phyloP scores from a whole-genome alignment of 805 yeast species.

The Candida vartiovaarae region DNA sequence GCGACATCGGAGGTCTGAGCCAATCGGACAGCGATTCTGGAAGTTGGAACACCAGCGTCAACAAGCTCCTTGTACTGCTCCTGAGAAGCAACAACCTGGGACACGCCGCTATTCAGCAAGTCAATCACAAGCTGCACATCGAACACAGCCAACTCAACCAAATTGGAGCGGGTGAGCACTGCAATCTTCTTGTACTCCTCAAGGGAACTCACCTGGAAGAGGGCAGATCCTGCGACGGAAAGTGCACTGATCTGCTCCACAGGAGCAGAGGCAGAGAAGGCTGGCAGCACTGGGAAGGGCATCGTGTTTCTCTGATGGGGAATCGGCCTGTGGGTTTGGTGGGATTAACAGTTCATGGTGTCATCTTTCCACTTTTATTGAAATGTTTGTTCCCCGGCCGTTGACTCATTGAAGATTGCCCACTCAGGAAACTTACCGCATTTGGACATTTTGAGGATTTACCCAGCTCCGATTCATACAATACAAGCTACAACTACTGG shows the following conservation, averaged over 20 bases:
- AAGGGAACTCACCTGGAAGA: constrained; percentile 14
- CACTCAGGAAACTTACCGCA: not conserved
- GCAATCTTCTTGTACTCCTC: constrained; percentile 8
- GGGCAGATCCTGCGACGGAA: constrained; percentile 24
- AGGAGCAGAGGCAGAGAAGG: constrained; percentile 14
- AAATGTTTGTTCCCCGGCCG: no score
- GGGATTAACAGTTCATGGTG: no score
- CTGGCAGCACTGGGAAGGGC: constrained; percentile 35
- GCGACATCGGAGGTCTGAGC: constrained; percentile 3
- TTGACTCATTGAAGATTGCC: not conserved
- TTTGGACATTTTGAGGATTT: no score
- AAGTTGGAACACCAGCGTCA: constrained; percentile 43
- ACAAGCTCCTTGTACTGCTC: constrained; percentile 27
- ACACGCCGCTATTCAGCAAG: constrained; percentile 56
- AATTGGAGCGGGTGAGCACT: constrained; percentile 20
- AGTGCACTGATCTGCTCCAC: constrained; percentile 6
- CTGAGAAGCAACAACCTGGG: constrained; percentile 34
- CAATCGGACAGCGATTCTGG: constrained; percentile 15
- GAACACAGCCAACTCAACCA: constrained; percentile 18
- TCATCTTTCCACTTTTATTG: not conserved
- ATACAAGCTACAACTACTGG: no score
- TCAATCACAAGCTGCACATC: constrained; percentile 40
- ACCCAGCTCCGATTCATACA: no score
- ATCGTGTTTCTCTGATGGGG: constrained; percentile 9
- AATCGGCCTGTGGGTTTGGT: no score